phyloP scores from a whole-genome alignment of 169 alveolate genomes.

The Babesia sp. region DNA sequence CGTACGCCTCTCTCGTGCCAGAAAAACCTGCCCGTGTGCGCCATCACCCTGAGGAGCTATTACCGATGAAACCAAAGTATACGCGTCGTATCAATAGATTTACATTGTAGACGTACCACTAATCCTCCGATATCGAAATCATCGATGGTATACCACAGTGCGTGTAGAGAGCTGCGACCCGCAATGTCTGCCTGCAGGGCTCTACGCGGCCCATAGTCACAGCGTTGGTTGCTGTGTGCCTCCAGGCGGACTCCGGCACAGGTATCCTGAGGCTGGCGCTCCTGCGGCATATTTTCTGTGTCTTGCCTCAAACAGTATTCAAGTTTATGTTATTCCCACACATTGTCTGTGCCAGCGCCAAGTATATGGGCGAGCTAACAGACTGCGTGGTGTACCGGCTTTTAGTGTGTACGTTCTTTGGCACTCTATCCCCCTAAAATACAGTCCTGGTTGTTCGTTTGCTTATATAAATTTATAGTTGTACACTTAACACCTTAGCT shows the following conservation, averaged over 20 bases:
- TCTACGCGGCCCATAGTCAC: neutral
- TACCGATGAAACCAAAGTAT: neutral
- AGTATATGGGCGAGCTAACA: too few relatives aligned
- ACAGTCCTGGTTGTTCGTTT: too few relatives aligned
- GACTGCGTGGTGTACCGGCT: too few relatives aligned
- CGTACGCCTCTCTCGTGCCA: conserved; percentile 84
- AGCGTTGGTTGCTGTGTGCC: neutral
- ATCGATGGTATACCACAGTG: conserved; percentile 72
- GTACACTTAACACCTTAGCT: too few relatives aligned
- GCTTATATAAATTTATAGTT: too few relatives aligned
- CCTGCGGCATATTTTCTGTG: conserved; percentile 13
- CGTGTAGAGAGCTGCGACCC: conserved; percentile 69
- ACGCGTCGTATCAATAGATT: too few relatives aligned
- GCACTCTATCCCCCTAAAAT: too few relatives aligned
- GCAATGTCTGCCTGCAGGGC: conserved; percentile 71
- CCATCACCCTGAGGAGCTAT: conserved; percentile 80
- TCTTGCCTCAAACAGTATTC: too few relatives aligned
- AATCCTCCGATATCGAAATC: conserved; percentile 80
- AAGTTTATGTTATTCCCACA: too few relatives aligned
- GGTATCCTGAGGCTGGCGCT: neutral
- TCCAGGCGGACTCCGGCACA: neutral
- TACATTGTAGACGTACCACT: conserved; percentile 67
- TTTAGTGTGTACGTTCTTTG: too few relatives aligned
- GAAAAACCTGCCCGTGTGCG: conserved; percentile 87
- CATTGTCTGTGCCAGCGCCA: too few relatives aligned